phyloP scores from a whole-genome alignment of 345 rosid genomes.

The Cardiospermum halicacabum region DNA sequence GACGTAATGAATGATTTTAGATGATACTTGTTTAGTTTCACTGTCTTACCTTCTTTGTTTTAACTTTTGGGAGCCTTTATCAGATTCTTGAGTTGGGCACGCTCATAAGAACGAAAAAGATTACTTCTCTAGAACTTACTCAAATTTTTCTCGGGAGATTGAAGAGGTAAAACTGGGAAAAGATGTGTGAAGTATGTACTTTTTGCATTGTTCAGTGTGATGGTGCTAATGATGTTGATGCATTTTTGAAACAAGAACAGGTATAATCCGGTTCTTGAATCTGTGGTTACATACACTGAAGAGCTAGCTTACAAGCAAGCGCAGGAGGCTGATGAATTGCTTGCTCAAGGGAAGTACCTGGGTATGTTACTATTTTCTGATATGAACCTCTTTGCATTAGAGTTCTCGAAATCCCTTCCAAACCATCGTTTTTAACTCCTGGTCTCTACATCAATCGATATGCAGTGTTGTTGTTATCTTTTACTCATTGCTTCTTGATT shows the following conservation, averaged over 20 bases:
- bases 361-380: too few relatives aligned
- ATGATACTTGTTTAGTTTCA: neutral
- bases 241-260: conserved; percentile 29
- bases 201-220: neutral
- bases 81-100: conserved; percentile 83
- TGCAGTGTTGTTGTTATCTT: neutral
- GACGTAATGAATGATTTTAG: too few relatives aligned
- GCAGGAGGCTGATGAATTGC: conserved; percentile 71
- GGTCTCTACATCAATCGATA: too few relatives aligned
- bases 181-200: neutral
- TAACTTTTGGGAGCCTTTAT: conserved; percentile 6
- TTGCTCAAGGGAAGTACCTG: conserved; percentile 69
- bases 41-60: neutral
- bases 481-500: conserved; percentile 1
- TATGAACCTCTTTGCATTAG: too few relatives aligned
- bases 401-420: too few relatives aligned
- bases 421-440: too few relatives aligned
- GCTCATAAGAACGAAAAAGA: conserved; percentile 62
- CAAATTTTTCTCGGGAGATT: conserved; percentile 51
- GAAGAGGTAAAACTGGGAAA: conserved; percentile 42
- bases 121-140: conserved; percentile 68
- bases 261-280: conserved; percentile 64
- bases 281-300: conserved; percentile 73
- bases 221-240: conserved; percentile 8
- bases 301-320: conserved; percentile 83